phyloP scores from a whole-genome alignment of 345 rosid species.

The Bruguiera gymnorhiza region DNA sequence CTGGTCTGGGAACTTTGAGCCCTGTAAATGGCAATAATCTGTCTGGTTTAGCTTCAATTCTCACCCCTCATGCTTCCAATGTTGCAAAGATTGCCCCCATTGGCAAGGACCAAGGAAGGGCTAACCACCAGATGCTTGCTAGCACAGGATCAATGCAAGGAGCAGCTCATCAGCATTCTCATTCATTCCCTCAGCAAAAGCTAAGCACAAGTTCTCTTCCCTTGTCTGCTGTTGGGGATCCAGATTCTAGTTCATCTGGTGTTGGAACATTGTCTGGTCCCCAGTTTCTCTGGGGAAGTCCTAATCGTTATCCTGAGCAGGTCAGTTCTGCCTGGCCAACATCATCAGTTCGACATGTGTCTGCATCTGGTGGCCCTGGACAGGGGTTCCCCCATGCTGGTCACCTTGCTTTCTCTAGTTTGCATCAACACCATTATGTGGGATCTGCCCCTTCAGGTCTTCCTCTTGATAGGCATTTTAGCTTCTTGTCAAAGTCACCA shows the following conservation, averaged over 20 bases:
- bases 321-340: conserved; percentile 62
- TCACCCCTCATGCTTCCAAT: conserved; percentile 37
- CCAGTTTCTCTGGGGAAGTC: conserved; percentile 93
- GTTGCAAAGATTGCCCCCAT: conserved; percentile 28
- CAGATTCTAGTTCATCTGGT: conserved; percentile 45
- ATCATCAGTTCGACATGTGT: conserved; percentile 54
- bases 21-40: conserved; percentile 42
- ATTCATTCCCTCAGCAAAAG: conserved; percentile 53
- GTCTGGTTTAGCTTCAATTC: conserved; percentile 58
- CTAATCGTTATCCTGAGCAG: conserved; percentile 51
- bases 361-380: conserved; percentile 44
- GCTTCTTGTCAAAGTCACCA: conserved; percentile 68
- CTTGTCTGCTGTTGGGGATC: conserved; percentile 44
- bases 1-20: conserved; percentile 41
- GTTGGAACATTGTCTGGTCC: conserved; percentile 60
- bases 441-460: conserved; percentile 93
- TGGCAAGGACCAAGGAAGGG: conserved; percentile 44
- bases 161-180: conserved; percentile 40
- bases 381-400: conserved; percentile 46
- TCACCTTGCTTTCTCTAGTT: conserved; percentile 44
- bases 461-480: conserved; percentile 74
- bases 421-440: conserved; percentile 60
- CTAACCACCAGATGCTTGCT: conserved; percentile 38
- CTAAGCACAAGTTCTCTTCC: conserved; percentile 40
- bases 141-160: conserved; percentile 37